Percentiles rank a stretch among this genome's conserved stretches.
phyloP scores from a whole-genome alignment of 108 stramenopile genomes.

The Nitzschia sp. region DNA sequence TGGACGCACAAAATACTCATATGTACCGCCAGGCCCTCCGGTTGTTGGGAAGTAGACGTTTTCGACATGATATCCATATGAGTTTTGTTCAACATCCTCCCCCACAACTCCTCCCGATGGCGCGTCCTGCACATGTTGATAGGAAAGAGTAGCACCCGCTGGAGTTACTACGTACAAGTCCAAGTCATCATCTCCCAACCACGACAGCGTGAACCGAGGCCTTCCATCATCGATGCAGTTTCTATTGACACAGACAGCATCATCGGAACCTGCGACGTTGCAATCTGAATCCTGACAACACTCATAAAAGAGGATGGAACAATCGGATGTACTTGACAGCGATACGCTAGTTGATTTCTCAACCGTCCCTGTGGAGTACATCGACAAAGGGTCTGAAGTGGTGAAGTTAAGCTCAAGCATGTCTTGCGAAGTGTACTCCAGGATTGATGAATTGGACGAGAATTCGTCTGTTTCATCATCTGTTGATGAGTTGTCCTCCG shows the following conservation, averaged over 20 bases:
- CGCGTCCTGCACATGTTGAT: slow-evolving; percentile 8
- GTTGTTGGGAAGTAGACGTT: slow-evolving; percentile 30
- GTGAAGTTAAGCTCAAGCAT: no score
- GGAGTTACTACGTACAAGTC: slow-evolving; percentile 41
- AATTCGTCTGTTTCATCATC: no score
- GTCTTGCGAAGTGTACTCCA: no score
- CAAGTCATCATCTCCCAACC: slow-evolving; percentile 37
- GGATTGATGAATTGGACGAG: no score
- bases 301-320: slow-evolving; percentile 20
- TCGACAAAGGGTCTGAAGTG: no score
- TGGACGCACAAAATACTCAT: slow-evolving; percentile 30
- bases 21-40: slow-evolving; percentile 24
- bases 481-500: no score
- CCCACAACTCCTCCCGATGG: slow-evolving; percentile 24
- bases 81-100: slow-evolving; percentile 12
- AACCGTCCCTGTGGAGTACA: no score
- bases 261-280: not conserved
- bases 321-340: not conserved
- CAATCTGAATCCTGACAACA: slow-evolving; percentile 33
- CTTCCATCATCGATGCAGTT: slow-evolving; percentile 32
- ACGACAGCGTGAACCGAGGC: slow-evolving; percentile 34
- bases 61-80: slow-evolving; percentile 30
- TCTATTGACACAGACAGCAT: slow-evolving; percentile 22
- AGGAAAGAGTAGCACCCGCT: slow-evolving; percentile 18
- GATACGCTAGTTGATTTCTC: no score